A percentile compares a stretch with the other conserved stretches of the same genome.
Evolutionary conservation across 2,329 filamentous ascomycete species (phyloP).

Genomic region (Scopulariopsis brevicaulis): DNA sequence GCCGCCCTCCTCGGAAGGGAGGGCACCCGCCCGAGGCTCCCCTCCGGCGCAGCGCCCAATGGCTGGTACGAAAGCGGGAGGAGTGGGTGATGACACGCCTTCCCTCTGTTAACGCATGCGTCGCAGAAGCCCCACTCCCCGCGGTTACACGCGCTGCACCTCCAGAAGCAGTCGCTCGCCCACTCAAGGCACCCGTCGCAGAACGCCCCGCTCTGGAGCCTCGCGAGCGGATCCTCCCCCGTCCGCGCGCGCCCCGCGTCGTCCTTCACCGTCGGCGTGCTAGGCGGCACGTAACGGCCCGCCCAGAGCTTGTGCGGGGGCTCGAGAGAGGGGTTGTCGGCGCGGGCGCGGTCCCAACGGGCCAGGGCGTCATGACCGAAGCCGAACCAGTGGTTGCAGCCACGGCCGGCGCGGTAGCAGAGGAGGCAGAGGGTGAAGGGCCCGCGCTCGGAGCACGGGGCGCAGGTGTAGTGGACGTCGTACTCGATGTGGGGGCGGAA

Average conservation of each 20-base stretch:
- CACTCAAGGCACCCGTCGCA: conserved; percentile 65
- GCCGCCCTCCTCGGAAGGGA: conserved; percentile 28
- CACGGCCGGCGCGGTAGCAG: conserved; percentile 68
- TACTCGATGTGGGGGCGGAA: conserved; percentile 66
- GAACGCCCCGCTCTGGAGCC: conserved; percentile 72
- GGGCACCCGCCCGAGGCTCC: conserved; percentile 18
- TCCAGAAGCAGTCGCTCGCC: conserved; percentile 82
- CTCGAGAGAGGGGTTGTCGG: conserved; percentile 25
- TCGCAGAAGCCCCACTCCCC: conserved; percentile 95
- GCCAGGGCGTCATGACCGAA: conserved; percentile 65
- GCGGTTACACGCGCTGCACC: conserved; percentile 76
- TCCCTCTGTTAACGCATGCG: conserved; percentile 71
- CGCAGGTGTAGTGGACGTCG: conserved; percentile 75
- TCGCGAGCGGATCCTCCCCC: conserved; percentile 52
- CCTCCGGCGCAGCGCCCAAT: conserved; percentile 26
- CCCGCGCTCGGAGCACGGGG: conserved; percentile 51
- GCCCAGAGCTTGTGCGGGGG: conserved; percentile 47
- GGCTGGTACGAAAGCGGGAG: conserved; percentile 60
- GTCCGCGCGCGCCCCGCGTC: conserved; percentile 33
- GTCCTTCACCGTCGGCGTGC: conserved; percentile 30
- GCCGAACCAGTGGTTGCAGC: conserved; percentile 80
- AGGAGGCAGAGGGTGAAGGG: conserved; percentile 68
- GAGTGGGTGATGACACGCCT: conserved; percentile 71
- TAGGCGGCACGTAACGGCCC: conserved; percentile 43
- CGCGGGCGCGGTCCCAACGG: conserved; percentile 48